Percentiles rank a stretch among this genome's conserved stretches.
Evolutionary conservation across 441 rosid species (phyloP).

Genomic region (Arabidopsis lyrata): DNA sequence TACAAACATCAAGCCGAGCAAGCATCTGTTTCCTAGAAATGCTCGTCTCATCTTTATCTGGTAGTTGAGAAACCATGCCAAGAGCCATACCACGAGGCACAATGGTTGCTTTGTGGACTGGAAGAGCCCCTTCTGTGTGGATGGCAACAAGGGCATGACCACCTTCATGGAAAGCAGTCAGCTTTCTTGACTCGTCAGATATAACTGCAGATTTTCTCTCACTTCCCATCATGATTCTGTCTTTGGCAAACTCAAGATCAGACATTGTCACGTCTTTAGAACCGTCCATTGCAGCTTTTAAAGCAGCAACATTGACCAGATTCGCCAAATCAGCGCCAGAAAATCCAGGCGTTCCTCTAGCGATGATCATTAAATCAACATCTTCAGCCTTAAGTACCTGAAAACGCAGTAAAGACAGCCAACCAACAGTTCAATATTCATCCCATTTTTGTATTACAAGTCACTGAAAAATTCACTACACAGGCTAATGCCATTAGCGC

Average conservation of each 20-base stretch:
- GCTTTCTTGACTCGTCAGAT: slow-evolving; percentile 74
- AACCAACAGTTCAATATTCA: background rate
- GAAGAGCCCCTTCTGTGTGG: slow-evolving; percentile 90
- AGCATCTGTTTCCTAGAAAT: slow-evolving; percentile 89
- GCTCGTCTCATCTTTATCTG: slow-evolving; percentile 80
- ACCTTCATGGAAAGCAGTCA: slow-evolving; percentile 95
- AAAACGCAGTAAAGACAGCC: slow-evolving; percentile 10
- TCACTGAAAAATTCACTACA: background rate
- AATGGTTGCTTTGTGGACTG: slow-evolving; percentile 95
- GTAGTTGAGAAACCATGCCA: slow-evolving; percentile 93
- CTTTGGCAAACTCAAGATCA: slow-evolving; percentile 93
- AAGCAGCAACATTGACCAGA: slow-evolving; percentile 85
- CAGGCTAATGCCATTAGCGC: background rate
- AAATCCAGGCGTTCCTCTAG: slow-evolving; percentile 96
- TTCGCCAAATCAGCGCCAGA: slow-evolving; percentile 98
- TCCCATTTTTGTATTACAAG: background rate
- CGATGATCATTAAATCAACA: slow-evolving; percentile 93
- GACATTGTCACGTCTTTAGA: slow-evolving; percentile 87
- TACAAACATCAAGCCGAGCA: slow-evolving; percentile 89
- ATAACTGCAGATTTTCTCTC: slow-evolving; percentile 95
- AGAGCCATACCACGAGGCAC: slow-evolving; percentile 94
- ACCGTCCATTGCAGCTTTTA: slow-evolving; percentile 98
- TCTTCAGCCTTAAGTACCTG: slow-evolving; percentile 87
- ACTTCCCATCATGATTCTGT: slow-evolving; percentile 96
- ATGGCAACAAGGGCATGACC: slow-evolving; percentile 98